Base-by-base conservation (phyloP, 495 filamentous ascomycete species). In the Parmelia sp. region DNA sequence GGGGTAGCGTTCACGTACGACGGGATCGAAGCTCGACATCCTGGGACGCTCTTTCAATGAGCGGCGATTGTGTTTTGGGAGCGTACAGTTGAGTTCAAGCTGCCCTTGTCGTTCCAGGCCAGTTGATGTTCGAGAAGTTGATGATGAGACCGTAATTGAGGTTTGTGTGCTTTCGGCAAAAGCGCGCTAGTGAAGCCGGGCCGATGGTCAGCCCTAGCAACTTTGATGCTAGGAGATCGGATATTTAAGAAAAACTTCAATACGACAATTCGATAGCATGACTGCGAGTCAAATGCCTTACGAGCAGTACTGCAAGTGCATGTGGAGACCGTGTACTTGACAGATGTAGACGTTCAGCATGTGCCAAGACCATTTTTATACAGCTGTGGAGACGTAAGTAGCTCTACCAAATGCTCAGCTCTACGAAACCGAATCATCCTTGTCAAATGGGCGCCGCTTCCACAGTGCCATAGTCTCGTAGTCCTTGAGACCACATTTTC, bases 1-100 rank as follows among this genome's bases (percentile, higher is more conserved):
- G 71, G 60, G 68, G 60, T 45, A 49, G 56, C 44, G 37, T 40
- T 25, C 17, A 93, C 91, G 83, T 84, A 97, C 90, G 82, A 96
- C 91, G 80, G 88, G 84, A 82, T 97, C 93, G 83, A 95, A 96
- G 78, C 89, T 85, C 83, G 93, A 96, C 93, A 97, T 97, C 83
- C 84, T 96, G 90, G 82, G 84, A 77, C 76, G 72, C 76, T 79
- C 74, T 72, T 69, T 70, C 73, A 64, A 70, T 70, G 69, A 75
- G 35, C 35, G 44, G 58, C 53, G 40, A 74, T 73, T 73, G 71
- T 74, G 74, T 74, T 73, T 74, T 69, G 71, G 73, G 71, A 68
- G 67, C 71, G 65, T 19, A 55, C 27, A 21, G 73, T 72, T 74
- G 71, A 73, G 71, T 72, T 67, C 69, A 68, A 68, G 68, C 68